Conservation (phyloP, 768 basidiomycete species). For the Strobilomyces dryophilus region DNA sequence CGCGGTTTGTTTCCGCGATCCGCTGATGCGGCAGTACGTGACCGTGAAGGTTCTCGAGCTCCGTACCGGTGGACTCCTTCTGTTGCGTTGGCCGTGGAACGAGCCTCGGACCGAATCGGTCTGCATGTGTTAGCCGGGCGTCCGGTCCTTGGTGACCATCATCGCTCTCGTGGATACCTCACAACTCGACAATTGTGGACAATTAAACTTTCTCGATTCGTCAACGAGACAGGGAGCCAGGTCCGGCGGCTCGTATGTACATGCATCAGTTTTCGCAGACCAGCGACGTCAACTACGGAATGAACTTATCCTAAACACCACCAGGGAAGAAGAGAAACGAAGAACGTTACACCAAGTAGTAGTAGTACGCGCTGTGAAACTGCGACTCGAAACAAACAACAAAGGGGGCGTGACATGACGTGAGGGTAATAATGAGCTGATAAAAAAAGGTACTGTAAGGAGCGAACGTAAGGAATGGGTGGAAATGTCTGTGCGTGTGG, state of each 20-base stretch:
- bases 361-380: conserved; percentile 1
- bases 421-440: conserved; percentile 11
- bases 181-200: not conserved
- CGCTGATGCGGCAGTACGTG: not conserved
- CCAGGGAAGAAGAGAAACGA: not conserved
- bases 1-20: too few species aligned
- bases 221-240: not conserved
- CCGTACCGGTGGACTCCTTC: not conserved
- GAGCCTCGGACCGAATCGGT: too few species aligned
- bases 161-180: conserved; percentile 12
- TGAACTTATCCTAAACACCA: conserved; percentile 5
- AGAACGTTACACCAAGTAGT: conserved; percentile 12
- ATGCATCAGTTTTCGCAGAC: not conserved
- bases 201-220: conserved; percentile 15
- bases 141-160: conserved; percentile 24
- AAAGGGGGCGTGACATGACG: not conserved
- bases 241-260: not conserved
- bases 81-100: too few species aligned
- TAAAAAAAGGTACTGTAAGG: conserved; percentile 10
- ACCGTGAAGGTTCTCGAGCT: not conserved
- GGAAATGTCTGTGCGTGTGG: conserved; percentile 1
- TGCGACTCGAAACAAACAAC: not conserved
- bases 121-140: too few species aligned
- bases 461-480: conserved; percentile 6
- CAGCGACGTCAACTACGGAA: not conserved